phyloP scores from a whole-genome alignment of 768 basidiomycete species.

The Tubosaeta sp. region DNA sequence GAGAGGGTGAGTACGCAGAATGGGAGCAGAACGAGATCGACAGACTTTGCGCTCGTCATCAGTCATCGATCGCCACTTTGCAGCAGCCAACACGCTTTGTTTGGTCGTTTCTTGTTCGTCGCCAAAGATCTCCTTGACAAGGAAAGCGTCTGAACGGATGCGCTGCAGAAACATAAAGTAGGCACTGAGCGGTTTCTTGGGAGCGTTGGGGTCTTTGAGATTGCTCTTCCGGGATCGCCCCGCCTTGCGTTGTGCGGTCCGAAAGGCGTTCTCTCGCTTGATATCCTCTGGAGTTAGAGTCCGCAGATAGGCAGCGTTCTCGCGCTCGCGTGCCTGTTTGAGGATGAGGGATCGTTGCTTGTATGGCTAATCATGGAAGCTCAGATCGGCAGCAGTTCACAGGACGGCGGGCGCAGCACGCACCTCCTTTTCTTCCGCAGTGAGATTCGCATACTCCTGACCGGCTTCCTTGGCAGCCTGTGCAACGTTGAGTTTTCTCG shows the following conservation, averaged over 20 bases:
- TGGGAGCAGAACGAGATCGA: slow-evolving; percentile 3
- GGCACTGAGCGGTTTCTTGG: slow-evolving; percentile 91
- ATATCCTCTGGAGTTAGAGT: slow-evolving; percentile 91
- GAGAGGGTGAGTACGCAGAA: slow-evolving; percentile 13
- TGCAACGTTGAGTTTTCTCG: slow-evolving; percentile 88
- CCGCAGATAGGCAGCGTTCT: slow-evolving; percentile 80
- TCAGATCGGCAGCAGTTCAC: slow-evolving; percentile 20
- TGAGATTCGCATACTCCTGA: slow-evolving; percentile 78
- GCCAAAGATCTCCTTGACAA: slow-evolving; percentile 81
- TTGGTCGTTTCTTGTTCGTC: slow-evolving; percentile 91
- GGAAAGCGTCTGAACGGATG: slow-evolving; percentile 70
- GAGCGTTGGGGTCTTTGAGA: slow-evolving; percentile 95
- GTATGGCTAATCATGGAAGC: slow-evolving; percentile 57
- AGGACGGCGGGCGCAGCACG: slow-evolving; percentile 26
- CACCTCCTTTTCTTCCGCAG: slow-evolving; percentile 81
- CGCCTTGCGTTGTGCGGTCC: slow-evolving; percentile 88
- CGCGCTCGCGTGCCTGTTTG: slow-evolving; percentile 82
- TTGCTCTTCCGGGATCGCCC: slow-evolving; percentile 92
- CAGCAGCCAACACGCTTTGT: slow-evolving; percentile 90
- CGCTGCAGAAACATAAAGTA: slow-evolving; percentile 95
- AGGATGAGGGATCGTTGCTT: slow-evolving; percentile 77
- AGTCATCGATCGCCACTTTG: slow-evolving; percentile 89
- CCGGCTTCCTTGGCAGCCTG: slow-evolving; percentile 95
- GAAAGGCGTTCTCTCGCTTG: slow-evolving; percentile 87
- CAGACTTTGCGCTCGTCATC: slow-evolving; percentile 89